Evolutionary conservation across 2,329 filamentous ascomycete genomes (phyloP), one percentile per base, ranked within the genome.

Genomic region (Geosmithia putterillii): DNA sequence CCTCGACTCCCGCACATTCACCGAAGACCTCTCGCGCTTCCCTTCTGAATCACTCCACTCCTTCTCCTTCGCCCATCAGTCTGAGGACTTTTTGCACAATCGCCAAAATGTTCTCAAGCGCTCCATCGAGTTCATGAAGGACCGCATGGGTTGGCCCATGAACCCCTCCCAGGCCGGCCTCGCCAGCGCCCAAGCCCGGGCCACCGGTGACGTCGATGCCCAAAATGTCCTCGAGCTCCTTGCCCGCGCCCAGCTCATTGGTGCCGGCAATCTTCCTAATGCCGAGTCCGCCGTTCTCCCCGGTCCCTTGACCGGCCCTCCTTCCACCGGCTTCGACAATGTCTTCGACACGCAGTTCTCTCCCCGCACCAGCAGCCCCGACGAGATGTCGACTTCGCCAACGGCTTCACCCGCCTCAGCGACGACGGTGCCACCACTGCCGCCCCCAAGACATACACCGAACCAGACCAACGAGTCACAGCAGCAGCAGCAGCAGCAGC

Each of bases 31-130:
- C 39, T 82, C 81, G 39, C 82, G 89, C 42, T 98, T 98, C 58
- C 90, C 92, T 1, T 87, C 86, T 52, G 92, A 98, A 59, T 98
- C 92, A 6, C 69, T 98, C 40, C 92, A 98, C 63, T 98, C 92
- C 2, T 98, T 98, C 66, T 96, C 90, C 12, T 98, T 98, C 61
- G 87, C 92, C 36, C 86, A 94, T 52, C 89, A 95, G 62, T 90
- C 89, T 3, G 89, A 95, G 56, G 90, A 96, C 48, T 80, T 87
- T 48, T 73, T 96, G 44, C 86, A 95, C 59, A 95, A 79, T 59
- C 83, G 92, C 44, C 89, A 96, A 60, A 94, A 87, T 68, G 83
- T 95, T 28, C 62, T 98, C 55, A 95, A 94, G 64, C 77, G 90
- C 46, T 94, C 89, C 8, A 82, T 95, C 57, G 92, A 96, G 61